phyloP scores from a whole-genome alignment of 2,329 filamentous ascomycete species.

The Ilyonectria mors-panacis region DNA sequence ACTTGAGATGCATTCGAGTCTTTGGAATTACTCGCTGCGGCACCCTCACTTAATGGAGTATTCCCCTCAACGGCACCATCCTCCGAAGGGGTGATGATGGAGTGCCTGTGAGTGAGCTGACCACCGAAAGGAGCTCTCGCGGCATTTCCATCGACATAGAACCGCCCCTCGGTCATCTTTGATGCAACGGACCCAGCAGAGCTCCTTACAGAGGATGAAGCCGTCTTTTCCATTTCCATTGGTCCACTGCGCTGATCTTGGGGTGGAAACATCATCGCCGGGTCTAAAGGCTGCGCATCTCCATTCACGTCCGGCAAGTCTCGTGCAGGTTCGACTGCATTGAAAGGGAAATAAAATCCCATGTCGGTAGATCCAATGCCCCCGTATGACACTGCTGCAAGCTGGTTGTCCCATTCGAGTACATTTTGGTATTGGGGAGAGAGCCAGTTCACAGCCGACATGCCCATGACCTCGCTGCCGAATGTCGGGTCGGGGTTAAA shows the following conservation, averaged over 20 bases:
- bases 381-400: neutral
- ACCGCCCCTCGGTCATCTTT: neutral
- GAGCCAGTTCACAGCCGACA: constrained; percentile 17
- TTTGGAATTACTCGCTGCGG: neutral
- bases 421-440: constrained; percentile 4
- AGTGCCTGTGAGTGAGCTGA: neutral
- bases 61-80: neutral
- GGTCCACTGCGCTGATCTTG: neutral
- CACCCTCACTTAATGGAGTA: neutral
- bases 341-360: neutral
- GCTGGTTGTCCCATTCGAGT: neutral
- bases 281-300: neutral
- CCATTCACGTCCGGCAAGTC: neutral
- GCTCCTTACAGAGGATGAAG: neutral
- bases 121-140: constrained; percentile 19
- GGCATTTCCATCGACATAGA: constrained; percentile 16
- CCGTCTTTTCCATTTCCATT: neutral
- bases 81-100: neutral
- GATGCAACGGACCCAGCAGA: neutral
- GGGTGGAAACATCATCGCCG: neutral
- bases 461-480: neutral
- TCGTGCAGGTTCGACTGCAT: neutral
- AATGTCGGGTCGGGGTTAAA: neutral
- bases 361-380: neutral
- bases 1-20: neutral